Base-by-base conservation (phyloP, 257 asterid species). In the Gentiana straminea region DNA sequence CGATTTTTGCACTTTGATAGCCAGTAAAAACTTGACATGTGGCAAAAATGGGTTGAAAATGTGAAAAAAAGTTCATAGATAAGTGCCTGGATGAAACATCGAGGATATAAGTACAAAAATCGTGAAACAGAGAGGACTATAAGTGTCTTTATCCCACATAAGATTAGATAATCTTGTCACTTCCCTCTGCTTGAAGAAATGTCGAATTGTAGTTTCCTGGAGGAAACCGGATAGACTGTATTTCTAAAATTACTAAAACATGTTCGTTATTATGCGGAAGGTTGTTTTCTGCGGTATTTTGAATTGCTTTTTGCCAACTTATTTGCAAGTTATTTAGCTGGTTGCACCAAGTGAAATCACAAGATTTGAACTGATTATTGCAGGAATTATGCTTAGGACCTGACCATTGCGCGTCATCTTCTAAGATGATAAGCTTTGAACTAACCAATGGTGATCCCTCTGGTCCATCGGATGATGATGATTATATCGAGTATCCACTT, bases 371-470 rank as follows among this genome's bases (percentile, higher is more conserved):
- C n/a, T 44, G 9, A 50, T 8, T 52, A 12, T 45, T 70, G 70
- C 82, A 88, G 96, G 88, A 71, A 69, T 86, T 77, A 68, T 77
- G 70, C 62, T 64, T 77, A 35, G 79, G 76, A 33, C 64, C 79
- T 35, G 78, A 74, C 61, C 66, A 83, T 65, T 57, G 68, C 33
- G 75, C 91, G 33, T 85, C 95, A 24, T 77, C 89, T 63, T 83
- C 95, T 37, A 82, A 81, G 39, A 83, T 86, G 92, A 81, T 89
- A 59, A 86, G 89, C 80, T 84, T 81, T 62, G 97, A 83, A 54
- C 76, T 89, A 46, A 64, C 81, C 13, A 70, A 71, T 62, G 89
- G 76, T 41, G 69, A 75, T 64, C 80, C 86, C 46, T 73, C 48
- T 38, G 72, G 80, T 61, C 75, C 87, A 61, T 64, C 76, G 66